Percentiles rank a stretch among this genome's conserved stretches.
Evolutionary conservation across 345 rosid species (phyloP).

Genomic region (Pelargonium nanum): DNA sequence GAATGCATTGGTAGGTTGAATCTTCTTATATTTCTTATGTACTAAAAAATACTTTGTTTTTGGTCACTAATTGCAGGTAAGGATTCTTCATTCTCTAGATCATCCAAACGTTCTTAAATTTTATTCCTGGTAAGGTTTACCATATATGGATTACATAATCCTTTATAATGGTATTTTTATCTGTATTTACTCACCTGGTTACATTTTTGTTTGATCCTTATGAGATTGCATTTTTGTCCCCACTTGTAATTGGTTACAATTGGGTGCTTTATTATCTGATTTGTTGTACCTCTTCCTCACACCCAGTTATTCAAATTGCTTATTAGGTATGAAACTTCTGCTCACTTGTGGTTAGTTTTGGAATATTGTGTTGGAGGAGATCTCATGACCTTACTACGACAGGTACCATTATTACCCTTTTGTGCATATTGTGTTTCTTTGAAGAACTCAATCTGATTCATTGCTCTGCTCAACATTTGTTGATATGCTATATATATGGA

Average conservation of each 20-base stretch:
- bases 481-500: no score
- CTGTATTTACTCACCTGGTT: background rate
- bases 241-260: background rate
- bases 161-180: background rate
- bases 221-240: conserved; percentile 4
- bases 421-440: conserved; percentile 5
- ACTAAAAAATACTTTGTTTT: no score
- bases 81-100: conserved; percentile 78
- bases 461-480: background rate
- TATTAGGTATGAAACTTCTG: conserved; percentile 86
- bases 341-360: conserved; percentile 96
- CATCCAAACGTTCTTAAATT: conserved; percentile 76
- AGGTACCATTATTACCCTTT: conserved; percentile 36
- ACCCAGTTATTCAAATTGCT: background rate
- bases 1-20: no score
- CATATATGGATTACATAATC: background rate
- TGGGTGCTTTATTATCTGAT: conserved; percentile 1
- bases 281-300: background rate
- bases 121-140: conserved; percentile 56
- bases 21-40: no score
- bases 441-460: background rate
- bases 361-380: conserved; percentile 97
- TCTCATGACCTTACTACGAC: conserved; percentile 67
- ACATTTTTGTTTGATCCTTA: background rate
- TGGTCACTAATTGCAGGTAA: conserved; percentile 44